phyloP scores from a whole-genome alignment of 192 early-diverging fungal genomes.

The Rhizoclosmatium sp. region DNA sequence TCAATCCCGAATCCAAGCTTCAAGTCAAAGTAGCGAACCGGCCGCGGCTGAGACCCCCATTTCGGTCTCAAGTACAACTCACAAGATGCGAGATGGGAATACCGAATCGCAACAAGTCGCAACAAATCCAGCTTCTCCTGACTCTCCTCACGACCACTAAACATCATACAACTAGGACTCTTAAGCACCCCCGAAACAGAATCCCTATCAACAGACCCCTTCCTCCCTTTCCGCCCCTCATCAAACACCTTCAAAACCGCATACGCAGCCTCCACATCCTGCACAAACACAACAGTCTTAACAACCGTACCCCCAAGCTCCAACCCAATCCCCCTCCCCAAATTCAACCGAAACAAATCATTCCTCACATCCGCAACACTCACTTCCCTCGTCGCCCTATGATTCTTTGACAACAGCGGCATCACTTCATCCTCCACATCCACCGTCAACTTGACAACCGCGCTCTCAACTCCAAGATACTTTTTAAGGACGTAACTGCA shows the following conservation, averaged over 20 bases:
- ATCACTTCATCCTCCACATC: not conserved
- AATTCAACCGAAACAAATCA: constrained; percentile 32
- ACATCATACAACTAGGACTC: constrained; percentile 15
- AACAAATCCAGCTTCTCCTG: not conserved
- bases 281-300: constrained; percentile 23
- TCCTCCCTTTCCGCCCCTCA: not conserved
- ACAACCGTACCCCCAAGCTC: constrained; percentile 10
- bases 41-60: constrained; percentile 22
- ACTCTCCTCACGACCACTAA: constrained; percentile 20
- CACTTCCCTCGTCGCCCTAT: constrained; percentile 13
- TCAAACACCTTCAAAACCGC: not conserved
- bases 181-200: not conserved
- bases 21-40: constrained; percentile 22
- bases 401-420: not conserved
- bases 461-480: constrained; percentile 14
- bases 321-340: constrained; percentile 10
- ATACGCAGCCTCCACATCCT: not conserved
- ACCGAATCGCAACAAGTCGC: not conserved
- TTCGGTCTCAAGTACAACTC: constrained; percentile 20
- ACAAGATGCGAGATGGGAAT: not conserved
- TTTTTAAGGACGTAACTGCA: constrained; percentile 4
- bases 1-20: constrained; percentile 11
- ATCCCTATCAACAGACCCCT: not conserved
- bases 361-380: constrained; percentile 30
- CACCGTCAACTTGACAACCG: not conserved